Base-by-base conservation (phyloP, 352 stramenopile species). In the Plasmopara viticola region DNA sequence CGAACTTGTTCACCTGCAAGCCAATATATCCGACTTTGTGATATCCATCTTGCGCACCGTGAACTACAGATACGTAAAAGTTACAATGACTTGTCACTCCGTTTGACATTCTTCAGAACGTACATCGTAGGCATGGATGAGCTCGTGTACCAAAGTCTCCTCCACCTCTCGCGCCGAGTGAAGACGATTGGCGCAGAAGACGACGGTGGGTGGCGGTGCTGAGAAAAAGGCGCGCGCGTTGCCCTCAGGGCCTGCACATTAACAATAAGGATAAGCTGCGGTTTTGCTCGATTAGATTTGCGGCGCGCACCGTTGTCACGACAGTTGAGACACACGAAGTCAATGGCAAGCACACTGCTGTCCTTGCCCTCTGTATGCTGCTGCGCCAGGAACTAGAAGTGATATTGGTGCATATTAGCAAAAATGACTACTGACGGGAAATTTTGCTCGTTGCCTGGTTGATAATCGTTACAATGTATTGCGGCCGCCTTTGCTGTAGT, bases 31-130 rank as follows among this genome's bases (percentile, higher is more conserved):
- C 6, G 79, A 66, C 60, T 89, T 83, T 48, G 82, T 89, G 52
- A 92, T 89, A 56, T 92, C 82, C 82, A 92, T 92, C 53, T 86
- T 77, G 20, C 82, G 78, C 50, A 92, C 82, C 0, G 76, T 85
- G 49, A 89, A 92, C 82, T 92, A 44, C 18, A 50, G 18, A 18
- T 25, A 25, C 1, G 3, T 25, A 25, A 25, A 25, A 25, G 20
- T 25, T 25, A 25, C 20, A 25, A 25, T 25, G 3, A 3, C 1
- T 25, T 25, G 20, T 25, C 20, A 25, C 20, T 25, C n/a, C n/a
- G n/a, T n/a, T n/a, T n/a, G n/a, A 25, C 20, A 25, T 25, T 25
- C 3, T 25, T 25, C 20, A 25, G 14, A 15, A 66, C 74, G 30
- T 62, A 92, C 82, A 39, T 92, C 82, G 55, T 90, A 92, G 31